These are phyloP conservation scores for Kodamaea kakaduensis DNA, from an alignment of 805 yeast genomes.

Conservation along the genomic window DNA sequence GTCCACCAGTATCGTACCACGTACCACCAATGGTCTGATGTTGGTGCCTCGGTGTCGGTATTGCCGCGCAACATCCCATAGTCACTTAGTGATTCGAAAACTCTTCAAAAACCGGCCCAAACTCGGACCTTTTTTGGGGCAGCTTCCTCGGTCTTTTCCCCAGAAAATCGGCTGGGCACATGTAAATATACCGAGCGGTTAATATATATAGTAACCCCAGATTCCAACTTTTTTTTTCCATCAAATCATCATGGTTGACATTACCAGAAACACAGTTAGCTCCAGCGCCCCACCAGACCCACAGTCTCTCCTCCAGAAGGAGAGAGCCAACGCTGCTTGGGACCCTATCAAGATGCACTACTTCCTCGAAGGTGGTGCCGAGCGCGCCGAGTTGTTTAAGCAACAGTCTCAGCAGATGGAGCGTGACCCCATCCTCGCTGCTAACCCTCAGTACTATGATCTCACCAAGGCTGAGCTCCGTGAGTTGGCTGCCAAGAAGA, in stretches of 20 bases:
- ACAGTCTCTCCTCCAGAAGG: slow-evolving; percentile 32
- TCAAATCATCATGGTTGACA: slow-evolving; percentile 8
- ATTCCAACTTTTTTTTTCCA: slow-evolving; percentile 1
- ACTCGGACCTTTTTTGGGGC: neutral
- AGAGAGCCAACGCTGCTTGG: slow-evolving; percentile 43
- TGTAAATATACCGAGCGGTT: slow-evolving; percentile 6
- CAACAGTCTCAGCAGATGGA: slow-evolving; percentile 54
- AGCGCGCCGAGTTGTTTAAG: slow-evolving; percentile 45
- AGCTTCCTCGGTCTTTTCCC: slow-evolving; percentile 7
- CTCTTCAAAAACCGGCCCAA: slow-evolving; percentile 3
- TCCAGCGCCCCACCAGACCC: slow-evolving; percentile 27
- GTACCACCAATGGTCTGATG: neutral
- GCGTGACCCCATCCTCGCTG: slow-evolving; percentile 61
- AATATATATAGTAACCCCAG: slow-evolving; percentile 8
- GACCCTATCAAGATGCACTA: slow-evolving; percentile 39
- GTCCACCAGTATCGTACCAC: too few relatives aligned
- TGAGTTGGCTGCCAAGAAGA: slow-evolving; percentile 55
- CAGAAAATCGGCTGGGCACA: slow-evolving; percentile 7
- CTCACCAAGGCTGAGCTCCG: slow-evolving; percentile 53
- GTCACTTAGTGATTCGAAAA: too few relatives aligned
- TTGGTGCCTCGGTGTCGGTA: too few relatives aligned
- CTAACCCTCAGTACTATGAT: slow-evolving; percentile 55
- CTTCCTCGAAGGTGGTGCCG: slow-evolving; percentile 53
- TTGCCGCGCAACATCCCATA: too few relatives aligned
- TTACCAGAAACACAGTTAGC: slow-evolving; percentile 11